Conservation (phyloP, 306 rosid genomes). For the Herpetospermum pedunculosum region DNA sequence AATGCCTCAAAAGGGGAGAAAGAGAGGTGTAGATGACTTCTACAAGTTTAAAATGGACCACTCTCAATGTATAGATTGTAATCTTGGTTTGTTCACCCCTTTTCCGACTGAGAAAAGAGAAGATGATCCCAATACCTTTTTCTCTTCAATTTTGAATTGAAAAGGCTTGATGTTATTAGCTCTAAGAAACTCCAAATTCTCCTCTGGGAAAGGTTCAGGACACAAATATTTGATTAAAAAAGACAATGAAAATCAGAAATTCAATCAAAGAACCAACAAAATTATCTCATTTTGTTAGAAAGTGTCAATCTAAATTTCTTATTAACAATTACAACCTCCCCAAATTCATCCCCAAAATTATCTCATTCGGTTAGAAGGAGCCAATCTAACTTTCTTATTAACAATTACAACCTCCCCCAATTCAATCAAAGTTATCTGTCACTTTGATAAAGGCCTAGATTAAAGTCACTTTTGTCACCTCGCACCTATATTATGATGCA, state of each 20-base stretch:
- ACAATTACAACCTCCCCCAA: not conserved
- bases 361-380: too few species aligned
- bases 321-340: not conserved
- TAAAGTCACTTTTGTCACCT: not conserved
- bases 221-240: constrained; percentile 70
- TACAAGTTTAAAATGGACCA: not conserved
- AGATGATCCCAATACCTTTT: constrained; percentile 50
- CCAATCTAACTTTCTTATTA: not conserved
- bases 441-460: not conserved
- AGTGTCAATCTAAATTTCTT: not conserved
- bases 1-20: not conserved
- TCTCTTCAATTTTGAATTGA: constrained; percentile 91
- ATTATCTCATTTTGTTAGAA: too few species aligned
- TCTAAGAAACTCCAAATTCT: constrained; percentile 64
- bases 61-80: not conserved
- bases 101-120: constrained; percentile 51
- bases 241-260: not conserved
- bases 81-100: constrained; percentile 40
- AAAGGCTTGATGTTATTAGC: constrained; percentile 54
- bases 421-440: too few species aligned
- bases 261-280: not conserved
- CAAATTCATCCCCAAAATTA: not conserved
- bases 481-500: too few species aligned
- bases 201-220: constrained; percentile 77
- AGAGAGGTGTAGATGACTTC: not conserved